Evolutionary conservation across 352 stramenopile species (phyloP), one percentile per base, ranked within the genome.

Genomic region (Stramenopiles sp.): DNA sequence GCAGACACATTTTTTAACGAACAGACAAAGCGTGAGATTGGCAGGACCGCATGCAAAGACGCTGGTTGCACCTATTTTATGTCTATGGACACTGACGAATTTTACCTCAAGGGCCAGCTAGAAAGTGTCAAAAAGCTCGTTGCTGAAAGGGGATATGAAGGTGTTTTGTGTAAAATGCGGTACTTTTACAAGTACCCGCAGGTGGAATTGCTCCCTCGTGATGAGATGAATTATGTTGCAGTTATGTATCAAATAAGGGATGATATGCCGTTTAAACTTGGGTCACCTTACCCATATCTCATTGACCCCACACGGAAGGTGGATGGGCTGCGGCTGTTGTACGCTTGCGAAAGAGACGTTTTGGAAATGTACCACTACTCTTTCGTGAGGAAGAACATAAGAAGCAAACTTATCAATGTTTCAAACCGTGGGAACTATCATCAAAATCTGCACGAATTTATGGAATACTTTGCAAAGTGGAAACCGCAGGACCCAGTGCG

Each of bases 221-320:
- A 63, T 63, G 43, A 63, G 25, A 25, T 18, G 25, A 63, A 63
- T 63, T 63, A 25, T 63, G 43, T 63, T 25, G 12, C 43, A 18
- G 43, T 63, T 63, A 63, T 63, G 43, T 63, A 63, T 63, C 12
- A 63, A 63, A 63, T 63, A 63, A 63, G 43, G 12, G 25, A 63
- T 18, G 25, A 63, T 63, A 63, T 63, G 43, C 12, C 12, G 25
- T 63, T 63, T 63, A 12, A 25, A 63, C 25, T 63, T 18, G 12
- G 12, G 12, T 12, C 25, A 12, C 43, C 43, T 63, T 63, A 63
- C 25, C 43, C 43, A 63, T 63, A 18, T 63, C 12, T 63, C 12
- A 63, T 63, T 63, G 43, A 63, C 25, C 43, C 43, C 12, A 63
- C 43, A 18, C 12, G 43, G 25, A 12, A 25, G 43, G 12, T 63